These are phyloP conservation scores for Thermothelomyces thermophilus DNA, from an alignment of 2,329 filamentous ascomycete genomes.

Conservation along the genomic window DNA sequence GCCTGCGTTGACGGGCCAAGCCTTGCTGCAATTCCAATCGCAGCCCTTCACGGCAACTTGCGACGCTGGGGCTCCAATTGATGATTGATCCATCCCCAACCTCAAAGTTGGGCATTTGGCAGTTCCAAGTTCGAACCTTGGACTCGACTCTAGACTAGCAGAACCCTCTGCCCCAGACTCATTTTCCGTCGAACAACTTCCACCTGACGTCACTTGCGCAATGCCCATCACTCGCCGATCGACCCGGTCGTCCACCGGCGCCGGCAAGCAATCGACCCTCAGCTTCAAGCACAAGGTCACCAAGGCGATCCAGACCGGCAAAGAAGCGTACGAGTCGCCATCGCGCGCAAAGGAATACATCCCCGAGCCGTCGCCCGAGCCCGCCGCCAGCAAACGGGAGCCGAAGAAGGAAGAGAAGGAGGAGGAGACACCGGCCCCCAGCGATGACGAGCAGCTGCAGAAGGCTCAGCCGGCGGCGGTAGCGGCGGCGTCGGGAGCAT, in stretches of 20 bases:
- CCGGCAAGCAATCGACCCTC: slow-evolving; percentile 47
- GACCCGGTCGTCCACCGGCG: slow-evolving; percentile 29
- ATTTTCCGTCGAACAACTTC: not conserved
- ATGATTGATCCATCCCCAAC: not conserved
- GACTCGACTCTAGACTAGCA: not conserved
- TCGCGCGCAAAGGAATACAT: slow-evolving; percentile 31
- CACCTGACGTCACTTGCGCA: slow-evolving; percentile 19
- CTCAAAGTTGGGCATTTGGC: not conserved
- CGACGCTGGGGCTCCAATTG: too few relatives aligned
- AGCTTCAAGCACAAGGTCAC: slow-evolving; percentile 54
- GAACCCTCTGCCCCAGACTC: not conserved
- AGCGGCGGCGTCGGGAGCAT: slow-evolving; percentile 4
- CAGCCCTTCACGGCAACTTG: not conserved
- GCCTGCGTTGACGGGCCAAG: slow-evolving; percentile 2
- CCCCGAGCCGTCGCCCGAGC: slow-evolving; percentile 13
- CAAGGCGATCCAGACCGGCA: slow-evolving; percentile 42
- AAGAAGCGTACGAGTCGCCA: slow-evolving; percentile 29
- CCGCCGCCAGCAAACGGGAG: slow-evolving; percentile 15
- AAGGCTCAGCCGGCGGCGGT: not conserved
- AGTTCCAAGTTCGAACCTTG: not conserved
- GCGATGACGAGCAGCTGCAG: slow-evolving; percentile 21
- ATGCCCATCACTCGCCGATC: slow-evolving; percentile 48
- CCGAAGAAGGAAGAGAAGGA: not conserved
- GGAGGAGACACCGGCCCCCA: not conserved
- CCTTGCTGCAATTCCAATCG: not conserved